phyloP scores from a whole-genome alignment of 352 stramenopile species.

The Aphanomyces cochlioides region DNA sequence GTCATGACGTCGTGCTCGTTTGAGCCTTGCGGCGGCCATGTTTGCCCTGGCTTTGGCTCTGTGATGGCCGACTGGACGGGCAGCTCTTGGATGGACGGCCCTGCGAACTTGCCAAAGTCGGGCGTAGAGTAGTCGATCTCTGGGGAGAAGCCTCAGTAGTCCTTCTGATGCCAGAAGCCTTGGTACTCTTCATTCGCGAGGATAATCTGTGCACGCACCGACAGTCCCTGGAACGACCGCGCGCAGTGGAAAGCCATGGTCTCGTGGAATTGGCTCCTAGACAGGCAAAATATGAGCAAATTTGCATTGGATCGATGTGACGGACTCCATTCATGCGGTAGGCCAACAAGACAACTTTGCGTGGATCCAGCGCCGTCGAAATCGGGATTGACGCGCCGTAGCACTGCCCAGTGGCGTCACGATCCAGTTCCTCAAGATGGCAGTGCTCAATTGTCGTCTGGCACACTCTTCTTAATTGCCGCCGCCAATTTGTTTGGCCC shows the following conservation, averaged over 20 bases:
- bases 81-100: slow-evolving; percentile 88
- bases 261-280: slow-evolving; percentile 79
- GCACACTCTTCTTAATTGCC: too few species aligned
- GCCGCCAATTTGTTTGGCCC: too few species aligned
- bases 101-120: slow-evolving; percentile 80
- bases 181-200: slow-evolving; percentile 72
- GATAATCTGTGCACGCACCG: slow-evolving; percentile 91
- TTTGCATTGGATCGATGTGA: background rate
- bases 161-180: slow-evolving; percentile 90
- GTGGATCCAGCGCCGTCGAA: slow-evolving; percentile 90
- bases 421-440: slow-evolving; percentile 78
- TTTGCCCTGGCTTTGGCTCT: slow-evolving; percentile 60
- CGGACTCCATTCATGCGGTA: slow-evolving; percentile 96
- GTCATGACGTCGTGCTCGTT: slow-evolving; percentile 73
- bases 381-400: slow-evolving; percentile 91
- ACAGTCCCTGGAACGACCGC: slow-evolving; percentile 94
- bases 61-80: slow-evolving; percentile 89
- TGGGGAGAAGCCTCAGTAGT: slow-evolving; percentile 88
- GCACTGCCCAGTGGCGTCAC: slow-evolving; percentile 73
- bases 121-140: slow-evolving; percentile 82
- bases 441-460: slow-evolving; percentile 59
- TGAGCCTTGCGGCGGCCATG: slow-evolving; percentile 48
- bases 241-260: slow-evolving; percentile 97
- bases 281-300: background rate
- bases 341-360: slow-evolving; percentile 95